Evolutionary conservation across 2,329 filamentous ascomycete genomes (phyloP), one percentile per base, ranked within the genome.

Genomic region (Aureobasidium sp.): DNA sequence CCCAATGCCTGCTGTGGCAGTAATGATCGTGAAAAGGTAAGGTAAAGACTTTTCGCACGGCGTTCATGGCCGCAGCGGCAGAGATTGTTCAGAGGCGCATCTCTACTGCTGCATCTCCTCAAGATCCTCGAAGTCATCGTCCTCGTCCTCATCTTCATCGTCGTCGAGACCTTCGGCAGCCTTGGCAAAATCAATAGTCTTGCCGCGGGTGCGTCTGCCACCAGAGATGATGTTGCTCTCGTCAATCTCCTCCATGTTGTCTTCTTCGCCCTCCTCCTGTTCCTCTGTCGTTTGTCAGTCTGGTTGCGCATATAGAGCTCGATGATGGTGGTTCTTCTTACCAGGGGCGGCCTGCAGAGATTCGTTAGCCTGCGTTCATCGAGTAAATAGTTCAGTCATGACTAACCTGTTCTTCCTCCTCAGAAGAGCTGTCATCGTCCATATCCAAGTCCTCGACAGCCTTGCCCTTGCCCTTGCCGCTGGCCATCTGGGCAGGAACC

Each of bases 231-330:
- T 96, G 83, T 97, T 97, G 74, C 84, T 84, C 62, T 84, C 80
- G 73, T 96, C 90, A 74, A 99, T 97, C 78, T 93, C 92, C 74
- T 95, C 90, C 82, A 96, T 84, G 76, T 89, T 88, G 71, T 90
- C 79, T 64, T 89, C 87, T 61, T 91, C 90, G 48, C 89, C 88
- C 59, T 90, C 89, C 68, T 88, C 87, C 62, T 79, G 82, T 77
- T 75, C 71, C 70, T 58, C 55, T 58, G 55, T 34, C 27, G n/a
- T 27, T 26, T 27, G 55, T 58, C 26, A 58, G 55, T 58, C 15
- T 12, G 17, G 32, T 8, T 26, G 39, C 41, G 53, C 13, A 17
- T 3, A 8, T 17, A 23, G 6, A 52, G 46, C 23, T 55, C 51
- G 37, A 58, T 39, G 27, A 52, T 34, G 41, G 51, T 63, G 61